Percentiles rank a stretch among this genome's conserved stretches.
phyloP scores from a whole-genome alignment of 371 early-diverging fungal genomes.

The Hamiltosporidium tvaerminnensis region DNA sequence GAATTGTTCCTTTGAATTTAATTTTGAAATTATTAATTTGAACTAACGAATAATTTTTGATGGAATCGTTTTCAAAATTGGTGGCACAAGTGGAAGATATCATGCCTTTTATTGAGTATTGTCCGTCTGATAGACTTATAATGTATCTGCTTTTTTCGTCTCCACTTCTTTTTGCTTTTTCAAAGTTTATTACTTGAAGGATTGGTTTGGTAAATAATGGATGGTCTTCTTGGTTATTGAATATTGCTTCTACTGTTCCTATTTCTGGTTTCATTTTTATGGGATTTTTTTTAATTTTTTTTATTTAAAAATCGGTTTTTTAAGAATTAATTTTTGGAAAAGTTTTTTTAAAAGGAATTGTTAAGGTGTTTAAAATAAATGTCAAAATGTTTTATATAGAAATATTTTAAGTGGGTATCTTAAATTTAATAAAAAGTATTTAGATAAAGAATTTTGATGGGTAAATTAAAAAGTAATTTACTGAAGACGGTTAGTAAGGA shows the following conservation, averaged over 20 bases:
- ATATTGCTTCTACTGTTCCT: constrained; percentile 40
- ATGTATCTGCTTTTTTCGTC: constrained; percentile 20
- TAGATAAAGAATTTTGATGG: too few relatives aligned
- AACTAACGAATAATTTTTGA: constrained; percentile 22
- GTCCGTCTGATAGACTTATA: constrained; percentile 29
- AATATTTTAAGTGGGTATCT: not conserved
- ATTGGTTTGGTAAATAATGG: constrained; percentile 28
- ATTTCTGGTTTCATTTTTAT: constrained; percentile 13
- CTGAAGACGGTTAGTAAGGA: too few relatives aligned
- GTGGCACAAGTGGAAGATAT: constrained; percentile 20
- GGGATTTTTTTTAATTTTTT: not conserved
- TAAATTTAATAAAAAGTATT: not conserved
- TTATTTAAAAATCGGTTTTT: not conserved
- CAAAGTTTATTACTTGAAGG: constrained; percentile 28
- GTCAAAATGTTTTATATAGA: not conserved
- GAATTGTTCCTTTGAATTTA: constrained; percentile 14
- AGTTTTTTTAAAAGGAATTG: not conserved
- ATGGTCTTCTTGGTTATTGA: constrained; percentile 27
- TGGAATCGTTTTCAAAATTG: constrained; percentile 15
- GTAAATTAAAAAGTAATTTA: too few relatives aligned
- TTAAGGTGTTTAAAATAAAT: not conserved
- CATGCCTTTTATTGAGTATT: constrained; percentile 31
- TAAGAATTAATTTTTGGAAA: not conserved
- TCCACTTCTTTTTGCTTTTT: constrained; percentile 1
- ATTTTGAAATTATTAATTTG: constrained; percentile 23